Conservation (phyloP, 139 green algal genomes). For the Closterium sp. region DNA sequence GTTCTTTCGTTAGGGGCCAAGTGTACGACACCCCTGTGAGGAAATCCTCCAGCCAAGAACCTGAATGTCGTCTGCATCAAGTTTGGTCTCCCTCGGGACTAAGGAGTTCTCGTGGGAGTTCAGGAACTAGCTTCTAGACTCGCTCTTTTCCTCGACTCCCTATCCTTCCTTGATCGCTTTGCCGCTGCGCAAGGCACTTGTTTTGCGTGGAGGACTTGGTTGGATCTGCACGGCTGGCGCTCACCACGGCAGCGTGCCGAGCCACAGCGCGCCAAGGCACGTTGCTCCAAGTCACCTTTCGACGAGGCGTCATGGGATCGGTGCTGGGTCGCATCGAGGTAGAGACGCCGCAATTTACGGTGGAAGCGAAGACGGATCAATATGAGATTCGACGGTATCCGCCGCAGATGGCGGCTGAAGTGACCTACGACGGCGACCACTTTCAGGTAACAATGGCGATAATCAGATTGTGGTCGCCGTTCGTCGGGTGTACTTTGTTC, state of each 20-base stretch:
- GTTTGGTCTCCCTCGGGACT: too few relatives aligned
- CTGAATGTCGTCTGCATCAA: too few relatives aligned
- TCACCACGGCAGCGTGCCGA: neutral
- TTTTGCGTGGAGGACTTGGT: too few relatives aligned
- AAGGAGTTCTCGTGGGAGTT: too few relatives aligned
- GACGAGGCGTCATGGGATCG: neutral
- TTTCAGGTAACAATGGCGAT: too few relatives aligned
- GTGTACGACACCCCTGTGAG: too few relatives aligned
- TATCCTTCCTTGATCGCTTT: neutral
- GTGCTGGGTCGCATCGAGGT: neutral
- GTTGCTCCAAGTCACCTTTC: neutral
- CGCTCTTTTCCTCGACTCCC: too few relatives aligned
- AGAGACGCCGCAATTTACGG: neutral
- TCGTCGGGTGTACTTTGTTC: too few relatives aligned
- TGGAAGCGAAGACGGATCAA: neutral
- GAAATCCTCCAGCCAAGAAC: too few relatives aligned
- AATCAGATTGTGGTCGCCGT: too few relatives aligned
- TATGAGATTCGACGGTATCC: neutral
- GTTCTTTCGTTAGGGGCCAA: too few relatives aligned
- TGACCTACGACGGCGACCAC: slow-evolving; percentile 5
- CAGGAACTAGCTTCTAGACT: too few relatives aligned
- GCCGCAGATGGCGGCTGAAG: neutral
- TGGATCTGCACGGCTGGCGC: neutral
- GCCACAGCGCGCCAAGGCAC: neutral
- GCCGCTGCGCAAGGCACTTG: neutral